These are phyloP conservation scores for Xylogone sp. DNA, from an alignment of 2,329 filamentous ascomycete species.

Conservation along the genomic window DNA sequence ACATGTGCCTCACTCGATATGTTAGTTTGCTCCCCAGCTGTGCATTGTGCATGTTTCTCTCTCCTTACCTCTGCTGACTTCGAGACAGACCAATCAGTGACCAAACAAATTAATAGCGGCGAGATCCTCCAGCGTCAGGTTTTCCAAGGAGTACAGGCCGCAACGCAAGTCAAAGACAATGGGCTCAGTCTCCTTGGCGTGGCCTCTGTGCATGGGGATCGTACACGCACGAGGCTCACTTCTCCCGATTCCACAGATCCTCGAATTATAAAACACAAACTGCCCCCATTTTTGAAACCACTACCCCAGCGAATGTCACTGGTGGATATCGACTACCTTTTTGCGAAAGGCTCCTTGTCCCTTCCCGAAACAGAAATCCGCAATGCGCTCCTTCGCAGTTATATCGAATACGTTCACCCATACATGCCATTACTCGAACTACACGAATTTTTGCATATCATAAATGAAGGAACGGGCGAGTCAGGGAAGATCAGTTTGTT, in stretches of 20 bases:
- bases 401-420: conserved; percentile 86
- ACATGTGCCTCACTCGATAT: conserved; percentile 27
- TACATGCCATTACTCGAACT: conserved; percentile 87
- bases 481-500: conserved; percentile 76
- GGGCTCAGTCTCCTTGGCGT: conserved; percentile 15
- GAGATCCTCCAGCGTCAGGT: conserved; percentile 15
- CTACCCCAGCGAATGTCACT: conserved; percentile 71
- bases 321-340: conserved; percentile 80
- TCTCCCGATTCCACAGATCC: conserved; percentile 7
- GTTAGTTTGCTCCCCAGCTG: conserved; percentile 16
- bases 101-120: conserved; percentile 13
- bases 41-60: no score
- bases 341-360: conserved; percentile 77
- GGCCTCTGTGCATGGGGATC: conserved; percentile 23
- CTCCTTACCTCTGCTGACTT: no score
- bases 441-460: conserved; percentile 53
- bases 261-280: conserved; percentile 21
- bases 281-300: conserved; percentile 71
- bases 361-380: conserved; percentile 69
- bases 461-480: conserved; percentile 64
- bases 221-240: conserved; percentile 15
- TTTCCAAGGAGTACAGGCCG: conserved; percentile 1
- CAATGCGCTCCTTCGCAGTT: conserved; percentile 76
- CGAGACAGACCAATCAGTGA: conserved; percentile 20
- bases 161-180: background rate